Conservation (phyloP, 371 early-diverging fungal genomes). For the Mortierella sp. region DNA sequence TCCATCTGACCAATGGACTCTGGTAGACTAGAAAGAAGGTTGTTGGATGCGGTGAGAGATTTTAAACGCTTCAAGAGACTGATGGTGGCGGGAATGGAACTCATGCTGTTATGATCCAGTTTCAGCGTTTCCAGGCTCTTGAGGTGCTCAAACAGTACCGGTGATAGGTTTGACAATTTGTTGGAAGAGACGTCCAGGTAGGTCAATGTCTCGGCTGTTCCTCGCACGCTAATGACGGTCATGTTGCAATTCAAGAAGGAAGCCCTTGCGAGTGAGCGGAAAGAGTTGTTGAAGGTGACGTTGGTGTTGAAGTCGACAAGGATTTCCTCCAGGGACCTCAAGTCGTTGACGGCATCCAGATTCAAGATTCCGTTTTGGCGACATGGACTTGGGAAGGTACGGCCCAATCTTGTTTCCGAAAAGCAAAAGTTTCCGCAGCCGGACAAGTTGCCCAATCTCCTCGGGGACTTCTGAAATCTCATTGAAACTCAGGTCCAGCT, state of each 20-base stretch:
- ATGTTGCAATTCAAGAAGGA: slow-evolving; percentile 71
- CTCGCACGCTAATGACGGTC: slow-evolving; percentile 63
- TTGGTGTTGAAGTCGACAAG: slow-evolving; percentile 81
- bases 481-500: slow-evolving; percentile 90
- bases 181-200: slow-evolving; percentile 78
- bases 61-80: slow-evolving; percentile 68
- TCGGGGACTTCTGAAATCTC: slow-evolving; percentile 82
- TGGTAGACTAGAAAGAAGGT: slow-evolving; percentile 74
- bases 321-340: slow-evolving; percentile 75
- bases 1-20: slow-evolving; percentile 71
- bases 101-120: slow-evolving; percentile 84
- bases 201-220: slow-evolving; percentile 58
- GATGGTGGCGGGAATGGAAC: slow-evolving; percentile 75
- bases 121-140: slow-evolving; percentile 70
- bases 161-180: slow-evolving; percentile 77
- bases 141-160: slow-evolving; percentile 72
- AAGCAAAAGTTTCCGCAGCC: slow-evolving; percentile 76
- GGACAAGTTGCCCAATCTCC: slow-evolving; percentile 76
- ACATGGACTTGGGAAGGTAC: slow-evolving; percentile 75
- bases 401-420: slow-evolving; percentile 84
- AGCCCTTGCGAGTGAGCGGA: slow-evolving; percentile 59
- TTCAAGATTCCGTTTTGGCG: slow-evolving; percentile 82
- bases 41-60: slow-evolving; percentile 78
- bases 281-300: slow-evolving; percentile 62
- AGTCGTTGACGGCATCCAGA: slow-evolving; percentile 68